phyloP scores from a whole-genome alignment of 371 early-diverging fungal genomes.

The Mortierella polycephala region DNA sequence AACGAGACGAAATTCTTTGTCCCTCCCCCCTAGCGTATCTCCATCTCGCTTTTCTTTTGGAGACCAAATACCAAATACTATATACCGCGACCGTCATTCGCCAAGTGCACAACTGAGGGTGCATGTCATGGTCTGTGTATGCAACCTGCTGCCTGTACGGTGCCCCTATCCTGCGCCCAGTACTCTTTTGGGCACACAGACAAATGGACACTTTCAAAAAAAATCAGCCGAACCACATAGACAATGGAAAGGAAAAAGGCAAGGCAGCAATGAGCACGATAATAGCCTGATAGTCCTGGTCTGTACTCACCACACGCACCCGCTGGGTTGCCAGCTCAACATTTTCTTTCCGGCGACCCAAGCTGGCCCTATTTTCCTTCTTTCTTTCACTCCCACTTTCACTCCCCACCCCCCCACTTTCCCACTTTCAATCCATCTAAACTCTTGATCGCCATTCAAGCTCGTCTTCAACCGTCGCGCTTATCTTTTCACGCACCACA shows the following conservation, averaged over 20 bases:
- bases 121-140: too few relatives aligned
- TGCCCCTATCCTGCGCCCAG: conserved; percentile 3
- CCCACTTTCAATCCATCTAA: not conserved
- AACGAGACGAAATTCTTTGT: too few relatives aligned
- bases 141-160: not conserved
- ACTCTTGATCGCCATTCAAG: not conserved
- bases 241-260: not conserved
- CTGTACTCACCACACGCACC: not conserved
- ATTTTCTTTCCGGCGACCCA: conserved; percentile 4
- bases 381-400: not conserved
- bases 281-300: not conserved
- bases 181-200: too few relatives aligned
- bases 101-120: too few relatives aligned
- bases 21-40: too few relatives aligned
- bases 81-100: too few relatives aligned
- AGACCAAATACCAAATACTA: too few relatives aligned
- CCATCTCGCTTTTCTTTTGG: too few relatives aligned
- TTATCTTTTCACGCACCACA: too few relatives aligned
- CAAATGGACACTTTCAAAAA: not conserved
- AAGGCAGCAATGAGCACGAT: not conserved
- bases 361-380: not conserved
- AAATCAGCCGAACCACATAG: conserved; percentile 2
- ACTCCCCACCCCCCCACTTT: not conserved
- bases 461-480: too few relatives aligned
- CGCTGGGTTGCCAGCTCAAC: conserved; percentile 10